Base-by-base conservation (phyloP, 2,329 filamentous ascomycete species). In the Hypoxylon sp. region DNA sequence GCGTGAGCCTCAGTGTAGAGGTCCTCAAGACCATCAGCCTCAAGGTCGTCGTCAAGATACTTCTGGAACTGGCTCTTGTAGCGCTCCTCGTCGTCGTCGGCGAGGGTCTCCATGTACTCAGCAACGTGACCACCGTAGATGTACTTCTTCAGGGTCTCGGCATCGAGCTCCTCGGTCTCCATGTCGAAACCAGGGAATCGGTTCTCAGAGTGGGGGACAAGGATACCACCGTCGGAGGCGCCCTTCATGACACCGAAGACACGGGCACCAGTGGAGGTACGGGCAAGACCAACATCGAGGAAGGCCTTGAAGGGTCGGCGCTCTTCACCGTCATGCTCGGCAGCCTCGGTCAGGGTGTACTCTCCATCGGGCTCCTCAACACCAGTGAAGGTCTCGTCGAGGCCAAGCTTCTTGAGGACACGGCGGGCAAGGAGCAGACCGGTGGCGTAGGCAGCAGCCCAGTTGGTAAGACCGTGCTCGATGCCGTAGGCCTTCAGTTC, bases 181-280 rank as follows among this genome's bases (percentile, higher is more conserved):
- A 97, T 93, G 83, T 99, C 96, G 91, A 88, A 99, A 80, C 96
- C 96, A 79, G 96, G 96, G 94, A 99, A 99, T 80, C 96, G 95
- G 90, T 96, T 98, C 90, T 98, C 95, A 79, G 94, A 97, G 93
- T 99, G 96, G 79, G 96, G 96, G 78, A 99, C 87, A 84, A 95
- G 90, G 85, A 99, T 93, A 84, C 96, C 96, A 85, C 96, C 96
- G 85, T 99, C 96, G 51, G 95, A 98, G 80, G 95, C 95, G 89
- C 96, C 96, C 92, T 99, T 99, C 93, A 99, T 94, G 85, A 95
- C 96, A 85, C 93, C 96, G 83, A 99, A 99, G 87, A 99, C 90
- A 88, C 96, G 95, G 84, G 95, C 95, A 91, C 96, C 96, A 77
- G 96, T 99, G 75, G 95, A 98, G 81, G 96, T 99, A 81, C 96